Percentiles rank a stretch among this genome's conserved stretches.
Evolutionary conservation across 805 yeast species (phyloP).

Genomic region (Candida chauliodis): DNA sequence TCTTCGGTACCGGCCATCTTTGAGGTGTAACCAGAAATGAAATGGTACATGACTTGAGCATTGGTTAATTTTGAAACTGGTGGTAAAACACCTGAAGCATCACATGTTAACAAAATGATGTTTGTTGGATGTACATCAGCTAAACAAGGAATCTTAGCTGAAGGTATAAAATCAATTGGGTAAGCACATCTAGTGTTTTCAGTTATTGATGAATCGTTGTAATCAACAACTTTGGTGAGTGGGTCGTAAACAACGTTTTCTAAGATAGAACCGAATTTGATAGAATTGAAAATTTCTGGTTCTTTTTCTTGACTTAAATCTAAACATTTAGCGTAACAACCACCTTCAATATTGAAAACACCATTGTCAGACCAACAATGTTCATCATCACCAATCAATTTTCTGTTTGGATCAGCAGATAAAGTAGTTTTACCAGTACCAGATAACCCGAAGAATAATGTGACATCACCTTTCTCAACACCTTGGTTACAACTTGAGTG

Average conservation of each 20-base stretch:
- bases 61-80: conserved; percentile 92
- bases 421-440: conserved; percentile 98
- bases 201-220: conserved; percentile 74
- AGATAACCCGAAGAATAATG: conserved; percentile 92
- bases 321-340: conserved; percentile 97
- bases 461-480: conserved; percentile 72
- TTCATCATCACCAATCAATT: conserved; percentile 96
- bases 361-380: conserved; percentile 99
- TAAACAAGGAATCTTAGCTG: conserved; percentile 92
- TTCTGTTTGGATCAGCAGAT: conserved; percentile 92
- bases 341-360: conserved; percentile 99
- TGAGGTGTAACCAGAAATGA: conserved; percentile 96
- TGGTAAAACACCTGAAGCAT: conserved; percentile 96
- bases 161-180: conserved; percentile 95
- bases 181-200: conserved; percentile 99
- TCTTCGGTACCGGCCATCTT: conserved; percentile 99
- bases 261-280: conserved; percentile 88
- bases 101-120: conserved; percentile 90
- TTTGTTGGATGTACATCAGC: conserved; percentile 90
- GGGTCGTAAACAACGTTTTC: conserved; percentile 91
- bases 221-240: conserved; percentile 76
- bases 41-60: conserved; percentile 98
- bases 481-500: conserved; percentile 97
- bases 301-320: conserved; percentile 88
- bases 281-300: conserved; percentile 95